These are phyloP conservation scores for Wakefieldia striispora DNA, from an alignment of 768 basidiomycete genomes.

Conservation along the genomic window DNA sequence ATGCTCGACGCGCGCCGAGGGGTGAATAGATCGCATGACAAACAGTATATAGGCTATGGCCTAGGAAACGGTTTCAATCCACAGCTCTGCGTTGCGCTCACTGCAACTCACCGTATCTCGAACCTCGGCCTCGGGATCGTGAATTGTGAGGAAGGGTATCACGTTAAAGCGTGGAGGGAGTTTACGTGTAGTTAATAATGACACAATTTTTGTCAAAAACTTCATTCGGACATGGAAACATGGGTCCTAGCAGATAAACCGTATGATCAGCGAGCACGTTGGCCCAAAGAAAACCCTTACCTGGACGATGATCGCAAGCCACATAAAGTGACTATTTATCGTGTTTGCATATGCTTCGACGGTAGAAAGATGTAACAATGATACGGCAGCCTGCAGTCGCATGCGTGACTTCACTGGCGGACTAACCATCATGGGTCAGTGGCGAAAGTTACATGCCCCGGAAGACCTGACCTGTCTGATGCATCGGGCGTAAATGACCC, in stretches of 20 bases:
- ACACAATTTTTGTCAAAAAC: constrained; percentile 74
- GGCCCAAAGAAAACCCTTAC: constrained; percentile 40
- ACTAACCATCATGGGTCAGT: constrained; percentile 35
- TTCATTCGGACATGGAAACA: constrained; percentile 80
- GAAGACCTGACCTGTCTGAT: constrained; percentile 45
- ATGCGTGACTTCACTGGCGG: constrained; percentile 69
- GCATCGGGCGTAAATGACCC: constrained; percentile 63
- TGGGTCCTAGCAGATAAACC: constrained; percentile 57
- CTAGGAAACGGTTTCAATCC: constrained; percentile 32
- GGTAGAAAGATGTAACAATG: constrained; percentile 73
- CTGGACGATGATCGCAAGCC: constrained; percentile 73
- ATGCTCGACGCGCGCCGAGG: constrained; percentile 58
- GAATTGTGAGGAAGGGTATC: constrained; percentile 83
- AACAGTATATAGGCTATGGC: constrained; percentile 55
- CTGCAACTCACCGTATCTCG: constrained; percentile 52
- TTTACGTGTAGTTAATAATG: constrained; percentile 60
- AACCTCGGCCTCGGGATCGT: constrained; percentile 88
- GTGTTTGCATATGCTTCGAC: constrained; percentile 54
- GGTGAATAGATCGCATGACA: constrained; percentile 44
- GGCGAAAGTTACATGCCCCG: neutral
- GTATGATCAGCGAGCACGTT: neutral
- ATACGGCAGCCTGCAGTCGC: constrained; percentile 79
- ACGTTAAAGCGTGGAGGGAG: constrained; percentile 74
- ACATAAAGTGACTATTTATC: constrained; percentile 61
- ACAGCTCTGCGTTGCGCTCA: neutral